Base-by-base conservation (phyloP, 176 grass and related monocot genomes). In the Triticum timopheevii region DNA sequence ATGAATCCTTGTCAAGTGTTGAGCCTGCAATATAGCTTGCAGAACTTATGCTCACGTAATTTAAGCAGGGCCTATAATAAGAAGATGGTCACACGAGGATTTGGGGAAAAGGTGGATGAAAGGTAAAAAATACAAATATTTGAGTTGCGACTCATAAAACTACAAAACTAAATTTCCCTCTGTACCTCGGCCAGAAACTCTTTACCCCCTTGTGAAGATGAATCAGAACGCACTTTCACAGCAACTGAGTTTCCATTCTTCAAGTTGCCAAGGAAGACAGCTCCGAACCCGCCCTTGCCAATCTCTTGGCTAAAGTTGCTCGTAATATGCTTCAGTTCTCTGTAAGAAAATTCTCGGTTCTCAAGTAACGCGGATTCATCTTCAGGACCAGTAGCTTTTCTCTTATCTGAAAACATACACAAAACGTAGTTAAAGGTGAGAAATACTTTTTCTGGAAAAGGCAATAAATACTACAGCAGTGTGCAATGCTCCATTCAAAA, bases 141-240 rank as follows among this genome's bases (percentile, higher is more conserved):
- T 63, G 44, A 38, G 50, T 4, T 61, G 27, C 13, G 25, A n/a
- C 24, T 9, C 0, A 13, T 16, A 36, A 10, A 70, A 77, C 8
- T 77, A 47, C 20, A 63, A 62, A 88, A 69, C 25, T 28, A 2
- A 25, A 27, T 76, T 79, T 84, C 8, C n/a, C 19, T 64, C 45
- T 61, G 62, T 94, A 93, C 95, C 94, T 97, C 92, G 8, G 85
- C 65, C 20, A 92, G 76, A 80, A 97, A 94, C 40, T 93, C 87
- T 47, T 76, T 91, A 28, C 19, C 62, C 38, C 91, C 90, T 82
- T 90, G 92, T 31, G 82, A 27, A 73, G 90, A 87, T 65, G 86
- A 77, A 20, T 79, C 22, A 58, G 86, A 88, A 8, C 13, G 62
- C 27, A 94, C 52, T 84, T 97, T 92, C 56, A 97, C 90, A 72